Percentiles rank a stretch among this genome's conserved stretches.
Evolutionary conservation across 106 monocot genomes (phyloP).

Genomic region (Vanilla planifolia): DNA sequence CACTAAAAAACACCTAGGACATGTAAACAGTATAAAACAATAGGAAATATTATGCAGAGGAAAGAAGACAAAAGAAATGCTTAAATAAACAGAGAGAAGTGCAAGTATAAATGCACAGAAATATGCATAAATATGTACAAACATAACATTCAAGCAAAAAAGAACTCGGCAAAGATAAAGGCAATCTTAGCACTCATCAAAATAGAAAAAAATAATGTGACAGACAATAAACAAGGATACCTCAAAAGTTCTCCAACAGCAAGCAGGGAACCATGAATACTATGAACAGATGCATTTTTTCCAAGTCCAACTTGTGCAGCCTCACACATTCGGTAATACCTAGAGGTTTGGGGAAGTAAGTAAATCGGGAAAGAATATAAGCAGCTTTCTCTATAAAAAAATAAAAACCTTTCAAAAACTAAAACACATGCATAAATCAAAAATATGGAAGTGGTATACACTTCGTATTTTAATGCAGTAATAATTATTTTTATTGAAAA

Average conservation of each 20-base stretch:
- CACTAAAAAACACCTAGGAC: too few species aligned
- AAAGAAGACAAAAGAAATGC: too few species aligned
- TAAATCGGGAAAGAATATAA: not conserved
- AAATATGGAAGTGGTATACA: too few species aligned
- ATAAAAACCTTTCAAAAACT: too few species aligned
- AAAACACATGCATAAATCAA: too few species aligned
- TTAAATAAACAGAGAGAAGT: too few species aligned
- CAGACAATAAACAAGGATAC: conserved; percentile 11
- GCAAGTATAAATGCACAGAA: too few species aligned
- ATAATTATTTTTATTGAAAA: too few species aligned
- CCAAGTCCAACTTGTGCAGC: conserved; percentile 76
- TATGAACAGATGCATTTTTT: conserved; percentile 64
- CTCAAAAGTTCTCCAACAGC: conserved; percentile 73
- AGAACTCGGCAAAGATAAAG: not conserved
- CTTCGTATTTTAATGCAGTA: too few species aligned
- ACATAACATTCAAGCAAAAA: not conserved
- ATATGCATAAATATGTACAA: not conserved
- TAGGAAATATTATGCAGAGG: too few species aligned
- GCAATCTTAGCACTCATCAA: not conserved
- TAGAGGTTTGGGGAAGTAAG: conserved; percentile 8
- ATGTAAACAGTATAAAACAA: too few species aligned
- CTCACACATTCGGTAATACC: conserved; percentile 80
- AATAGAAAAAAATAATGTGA: not conserved
- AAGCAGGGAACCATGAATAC: conserved; percentile 73
- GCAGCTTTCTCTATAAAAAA: too few species aligned